phyloP scores from a whole-genome alignment of 208 protist species.

The Herpetomonas tarakana region DNA sequence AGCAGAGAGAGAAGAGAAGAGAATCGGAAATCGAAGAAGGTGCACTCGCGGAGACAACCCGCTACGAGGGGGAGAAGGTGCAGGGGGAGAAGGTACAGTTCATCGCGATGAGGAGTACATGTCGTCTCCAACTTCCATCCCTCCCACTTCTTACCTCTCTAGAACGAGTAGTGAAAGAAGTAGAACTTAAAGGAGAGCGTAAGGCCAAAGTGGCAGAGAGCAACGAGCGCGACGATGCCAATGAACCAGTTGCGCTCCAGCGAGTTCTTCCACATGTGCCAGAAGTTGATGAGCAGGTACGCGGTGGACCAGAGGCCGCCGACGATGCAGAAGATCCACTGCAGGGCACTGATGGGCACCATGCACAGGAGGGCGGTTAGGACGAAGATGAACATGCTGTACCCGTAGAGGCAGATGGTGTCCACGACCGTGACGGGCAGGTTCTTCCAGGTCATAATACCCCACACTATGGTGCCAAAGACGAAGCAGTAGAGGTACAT shows the following conservation, averaged over 20 bases:
- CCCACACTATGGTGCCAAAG: conserved; percentile 69
- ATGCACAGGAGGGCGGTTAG: conserved; percentile 71
- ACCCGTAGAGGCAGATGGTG: conserved; percentile 85
- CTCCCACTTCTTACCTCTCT: too few species aligned
- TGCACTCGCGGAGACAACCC: too few species aligned
- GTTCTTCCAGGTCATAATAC: conserved; percentile 83
- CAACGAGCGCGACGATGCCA: conserved; percentile 56
- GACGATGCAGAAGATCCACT: conserved; percentile 74
- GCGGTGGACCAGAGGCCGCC: conserved; percentile 68
- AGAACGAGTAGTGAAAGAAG: conserved; percentile 79
- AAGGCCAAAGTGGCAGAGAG: conserved; percentile 62
- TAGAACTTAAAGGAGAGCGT: conserved; percentile 88
- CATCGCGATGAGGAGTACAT: too few species aligned
- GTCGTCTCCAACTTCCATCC: too few species aligned
- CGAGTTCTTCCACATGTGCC: conserved; percentile 70
- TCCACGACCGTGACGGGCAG: conserved; percentile 65
- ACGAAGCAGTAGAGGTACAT: conserved; percentile 89
- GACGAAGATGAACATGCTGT: conserved; percentile 88
- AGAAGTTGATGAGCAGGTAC: conserved; percentile 81
- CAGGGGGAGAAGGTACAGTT: too few species aligned
- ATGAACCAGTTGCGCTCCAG: conserved; percentile 67
- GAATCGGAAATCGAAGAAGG: too few species aligned
- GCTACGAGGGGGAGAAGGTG: too few species aligned
- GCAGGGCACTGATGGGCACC: conserved; percentile 54
- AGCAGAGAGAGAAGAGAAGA: too few species aligned